Conservation (phyloP, 257 asterid genomes). For the Solanum stenotomum region DNA sequence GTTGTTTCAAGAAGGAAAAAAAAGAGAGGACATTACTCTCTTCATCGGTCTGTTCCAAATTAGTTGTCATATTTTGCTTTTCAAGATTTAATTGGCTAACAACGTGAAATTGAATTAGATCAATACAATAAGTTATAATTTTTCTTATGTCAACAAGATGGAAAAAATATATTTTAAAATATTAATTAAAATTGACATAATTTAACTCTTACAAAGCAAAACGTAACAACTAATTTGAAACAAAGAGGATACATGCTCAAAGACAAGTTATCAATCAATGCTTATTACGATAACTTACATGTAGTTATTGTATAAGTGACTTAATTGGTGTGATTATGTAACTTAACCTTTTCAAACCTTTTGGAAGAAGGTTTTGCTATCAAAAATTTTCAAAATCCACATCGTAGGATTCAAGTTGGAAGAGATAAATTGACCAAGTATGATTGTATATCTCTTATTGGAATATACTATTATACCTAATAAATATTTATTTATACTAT, state of each 20-base stretch:
- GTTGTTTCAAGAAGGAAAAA: not conserved
- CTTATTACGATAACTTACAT: not conserved
- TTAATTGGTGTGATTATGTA: not conserved
- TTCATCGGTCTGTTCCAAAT: not conserved
- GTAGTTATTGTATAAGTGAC: not conserved
- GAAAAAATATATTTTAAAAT: not conserved
- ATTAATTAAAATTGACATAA: not conserved
- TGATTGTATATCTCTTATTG: not conserved
- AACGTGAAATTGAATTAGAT: not conserved
- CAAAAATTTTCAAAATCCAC: not conserved
- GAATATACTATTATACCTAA: not conserved
- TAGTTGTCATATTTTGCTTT: not conserved
- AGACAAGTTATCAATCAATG: too few relatives aligned
- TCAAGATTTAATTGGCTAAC: not conserved
- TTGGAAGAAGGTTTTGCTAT: not conserved
- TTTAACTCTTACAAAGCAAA: not conserved
- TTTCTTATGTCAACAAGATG: not conserved
- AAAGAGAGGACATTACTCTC: not conserved
- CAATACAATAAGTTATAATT: not conserved
- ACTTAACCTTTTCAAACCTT: not conserved
- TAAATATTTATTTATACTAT: not conserved
- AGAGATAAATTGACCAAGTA: not conserved
- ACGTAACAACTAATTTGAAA: not conserved
- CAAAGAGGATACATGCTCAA: not conserved
- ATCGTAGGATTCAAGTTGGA: not conserved